Evolutionary conservation across 345 rosid genomes (phyloP).

Genomic region (Brassica carinata): DNA sequence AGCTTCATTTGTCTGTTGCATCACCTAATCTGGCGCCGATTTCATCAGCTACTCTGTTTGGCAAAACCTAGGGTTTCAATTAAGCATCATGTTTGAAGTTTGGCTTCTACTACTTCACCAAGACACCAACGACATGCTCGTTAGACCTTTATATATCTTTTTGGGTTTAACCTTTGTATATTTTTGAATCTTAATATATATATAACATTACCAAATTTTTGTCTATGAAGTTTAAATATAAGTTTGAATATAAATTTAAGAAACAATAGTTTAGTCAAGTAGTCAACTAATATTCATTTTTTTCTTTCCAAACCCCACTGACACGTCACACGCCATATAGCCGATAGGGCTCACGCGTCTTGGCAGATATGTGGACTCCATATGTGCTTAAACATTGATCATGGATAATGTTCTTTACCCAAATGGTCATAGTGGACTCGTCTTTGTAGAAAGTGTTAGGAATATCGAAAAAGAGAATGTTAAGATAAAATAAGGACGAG

Average conservation of each 20-base stretch:
- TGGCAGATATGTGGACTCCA: not conserved
- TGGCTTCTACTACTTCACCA: conserved; percentile 6
- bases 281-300: not conserved
- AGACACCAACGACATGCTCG: not conserved
- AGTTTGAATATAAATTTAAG: not conserved
- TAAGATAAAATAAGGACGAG: not conserved
- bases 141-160: not conserved
- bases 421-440: conserved; percentile 23
- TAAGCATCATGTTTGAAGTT: conserved; percentile 6
- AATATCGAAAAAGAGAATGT: conserved; percentile 25
- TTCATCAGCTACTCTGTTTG: not conserved
- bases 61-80: not conserved
- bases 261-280: not conserved
- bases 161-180: not conserved
- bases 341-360: not conserved
- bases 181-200: not conserved
- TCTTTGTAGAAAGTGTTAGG: conserved; percentile 10
- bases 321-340: not conserved
- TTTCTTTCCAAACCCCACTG: not conserved
- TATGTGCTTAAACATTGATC: not conserved
- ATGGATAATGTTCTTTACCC: conserved; percentile 25
- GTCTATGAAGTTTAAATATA: not conserved
- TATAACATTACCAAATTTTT: not conserved
- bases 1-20: not conserved
- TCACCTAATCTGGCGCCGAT: not conserved